Base-by-base conservation (phyloP, 2,329 filamentous ascomycete species). In the Xylaria multiplex region DNA sequence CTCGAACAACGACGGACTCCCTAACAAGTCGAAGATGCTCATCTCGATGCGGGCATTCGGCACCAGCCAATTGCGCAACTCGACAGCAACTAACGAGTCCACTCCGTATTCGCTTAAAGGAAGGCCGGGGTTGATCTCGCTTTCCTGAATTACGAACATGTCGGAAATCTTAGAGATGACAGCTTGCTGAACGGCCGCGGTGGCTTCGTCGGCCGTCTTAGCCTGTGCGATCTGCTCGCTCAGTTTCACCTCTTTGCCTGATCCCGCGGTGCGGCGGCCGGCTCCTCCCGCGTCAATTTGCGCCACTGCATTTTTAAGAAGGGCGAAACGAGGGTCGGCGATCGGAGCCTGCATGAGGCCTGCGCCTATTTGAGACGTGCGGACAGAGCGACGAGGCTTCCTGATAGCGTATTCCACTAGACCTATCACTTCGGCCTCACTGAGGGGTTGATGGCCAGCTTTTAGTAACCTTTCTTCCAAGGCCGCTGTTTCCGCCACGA, bases 71-170 rank as follows among this genome's bases (percentile, higher is more conserved):
- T 70, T 72, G 6, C 69, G 66, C 35, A 73, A 24, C 59, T 73
- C 70, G 4, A 73, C 67, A 6, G 70, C 68, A 8, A 72, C 68
- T 2, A 72, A 50, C 1, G 71, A 73, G 55, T 72, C 71, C 0
- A 73, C 68, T 0, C 71, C 71, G 22, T 61, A 69, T 22, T 59
- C 30, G 4, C 62, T 54, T 22, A 66, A 56, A 1, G 61, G 54
- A 46, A 55, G 35, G 19, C 13, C 14, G 3, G 65, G 42, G 19
- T 65, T 22, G 27, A 72, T 65, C 1, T 70, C 67, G n/a, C 48
- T 60, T 7, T 61, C 19, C 2, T 64, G 48, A 16, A 69, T 42
- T 16, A 64, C 69, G 60, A 72, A 71, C 6, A 73, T 68, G 6
- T 64, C 59, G 2, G 61, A 59, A 16, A 71, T 24, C 45, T 69